Percentiles rank a stretch among this genome's conserved stretches.
Evolutionary conservation across 345 rosid species (phyloP).

Genomic region (Physaria fendleri): DNA sequence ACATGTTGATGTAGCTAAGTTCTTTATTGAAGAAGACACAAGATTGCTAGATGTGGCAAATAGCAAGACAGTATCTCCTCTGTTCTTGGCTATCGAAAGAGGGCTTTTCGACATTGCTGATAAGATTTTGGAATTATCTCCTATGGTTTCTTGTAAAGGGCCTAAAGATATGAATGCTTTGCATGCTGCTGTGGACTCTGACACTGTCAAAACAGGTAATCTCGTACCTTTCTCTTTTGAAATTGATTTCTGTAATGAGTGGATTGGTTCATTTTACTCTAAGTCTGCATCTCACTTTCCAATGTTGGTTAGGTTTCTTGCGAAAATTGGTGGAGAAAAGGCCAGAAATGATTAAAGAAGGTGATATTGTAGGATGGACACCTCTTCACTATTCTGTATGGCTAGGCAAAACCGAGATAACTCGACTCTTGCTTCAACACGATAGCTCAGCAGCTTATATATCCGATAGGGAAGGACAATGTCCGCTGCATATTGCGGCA

Average conservation of each 20-base stretch:
- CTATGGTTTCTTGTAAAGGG: not conserved
- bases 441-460: conserved; percentile 19
- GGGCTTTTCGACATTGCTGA: conserved; percentile 4
- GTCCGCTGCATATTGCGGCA: conserved; percentile 22
- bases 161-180: conserved; percentile 17
- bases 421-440: conserved; percentile 5
- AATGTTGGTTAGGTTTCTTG: not conserved
- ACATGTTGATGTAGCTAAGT: conserved; percentile 12
- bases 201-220: not conserved
- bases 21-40: conserved; percentile 16
- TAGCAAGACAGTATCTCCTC: conserved; percentile 5
- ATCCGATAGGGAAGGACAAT: conserved; percentile 19
- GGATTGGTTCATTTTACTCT: not conserved
- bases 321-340: conserved; percentile 7
- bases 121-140: conserved; percentile 1
- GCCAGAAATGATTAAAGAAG: conserved; percentile 15
- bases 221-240: not conserved
- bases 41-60: not conserved
- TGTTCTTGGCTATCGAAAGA: conserved; percentile 30
- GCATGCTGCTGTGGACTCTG: conserved; percentile 18
- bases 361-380: conserved; percentile 18
- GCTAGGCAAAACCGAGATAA: conserved; percentile 5
- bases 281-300: not conserved
- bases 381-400: conserved; percentile 23
- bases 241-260: not conserved